Evolutionary conservation across 495 filamentous ascomycete genomes (phyloP), one percentile per base, ranked within the genome.

Genomic region (Aspergillus campestris): DNA sequence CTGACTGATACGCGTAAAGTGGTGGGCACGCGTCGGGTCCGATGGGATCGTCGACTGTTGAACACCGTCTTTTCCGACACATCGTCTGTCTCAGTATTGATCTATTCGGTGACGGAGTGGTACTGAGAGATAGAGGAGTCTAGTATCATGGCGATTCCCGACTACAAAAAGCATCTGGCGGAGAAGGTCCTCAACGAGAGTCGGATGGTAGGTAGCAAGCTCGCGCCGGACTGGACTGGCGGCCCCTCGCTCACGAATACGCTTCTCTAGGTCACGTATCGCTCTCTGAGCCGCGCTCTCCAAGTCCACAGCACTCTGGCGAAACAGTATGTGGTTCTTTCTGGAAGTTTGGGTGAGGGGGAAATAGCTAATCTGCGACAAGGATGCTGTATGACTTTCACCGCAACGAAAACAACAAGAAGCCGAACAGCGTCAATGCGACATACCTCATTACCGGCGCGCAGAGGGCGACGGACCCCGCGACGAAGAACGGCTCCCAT

Each of bases 341-440:
- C 10, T 15, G 14, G n/a, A n/a, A n/a, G n/a, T n/a, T 10, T 30
- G 12, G 38, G 6, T 31, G 35, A n/a, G 7, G 34, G 41, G 44
- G 13, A 38, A 29, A 30, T 8, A 39, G 12, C 47, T 49, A 27
- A 39, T 33, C 13, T 7, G 29, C 2, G 10, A 6, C 9, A 39
- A 92, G 90, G 54, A 90, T 96, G 75, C 80, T 98, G 1, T 94
- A 82, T 62, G 90, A 95, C 10, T 97, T 95, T 53, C 76, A 96
- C 61, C 69, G 67, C 38, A 75, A 66, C 36, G 84, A 95, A 68
- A 95, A 91, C 64, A 72, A 70, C 30, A 88, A 84, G 58, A 85
- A 80, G 36, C 79, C 87, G 0, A 73, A 75, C 9, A 78, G 74
- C 31, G 73, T 97, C 33, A 81, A 90, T 66, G 91, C 92, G 44